Percentiles rank a stretch among this genome's conserved stretches.
phyloP scores from a whole-genome alignment of 331 rosid genomes.

The Ulmus americana region DNA sequence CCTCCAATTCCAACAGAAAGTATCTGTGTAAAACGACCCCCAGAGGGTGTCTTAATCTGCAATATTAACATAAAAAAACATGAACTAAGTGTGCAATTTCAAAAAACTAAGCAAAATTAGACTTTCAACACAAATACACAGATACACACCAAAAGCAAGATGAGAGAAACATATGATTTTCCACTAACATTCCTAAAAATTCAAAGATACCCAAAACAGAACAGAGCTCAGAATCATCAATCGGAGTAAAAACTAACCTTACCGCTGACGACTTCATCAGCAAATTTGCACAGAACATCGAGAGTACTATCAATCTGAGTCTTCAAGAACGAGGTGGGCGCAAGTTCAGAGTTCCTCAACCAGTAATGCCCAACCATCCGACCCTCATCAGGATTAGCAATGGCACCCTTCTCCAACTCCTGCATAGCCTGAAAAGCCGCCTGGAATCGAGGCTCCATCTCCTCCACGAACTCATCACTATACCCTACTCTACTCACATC shows the following conservation, averaged over 20 bases:
- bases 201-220: neutral
- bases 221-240: neutral
- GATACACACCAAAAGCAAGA: too few relatives aligned
- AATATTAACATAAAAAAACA: constrained; percentile 4
- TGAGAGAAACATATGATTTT: too few relatives aligned
- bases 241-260: constrained; percentile 53
- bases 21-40: constrained; percentile 74
- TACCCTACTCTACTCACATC: constrained; percentile 96
- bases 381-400: constrained; percentile 89
- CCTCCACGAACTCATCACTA: constrained; percentile 57
- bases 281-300: constrained; percentile 47
- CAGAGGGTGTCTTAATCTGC: constrained; percentile 87
- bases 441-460: constrained; percentile 71
- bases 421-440: constrained; percentile 71
- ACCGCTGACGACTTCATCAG: constrained; percentile 79
- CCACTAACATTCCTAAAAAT: constrained; percentile 3
- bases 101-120: too few relatives aligned
- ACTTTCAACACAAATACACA: too few relatives aligned
- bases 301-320: constrained; percentile 65
- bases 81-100: neutral
- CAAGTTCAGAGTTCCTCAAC: constrained; percentile 66
- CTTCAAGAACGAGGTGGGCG: constrained; percentile 56
- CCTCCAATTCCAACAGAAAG: constrained; percentile 94
- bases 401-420: constrained; percentile 78
- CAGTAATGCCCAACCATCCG: constrained; percentile 98